Conservation (phyloP, 768 basidiomycete species). For the Mycena chlorophos region DNA sequence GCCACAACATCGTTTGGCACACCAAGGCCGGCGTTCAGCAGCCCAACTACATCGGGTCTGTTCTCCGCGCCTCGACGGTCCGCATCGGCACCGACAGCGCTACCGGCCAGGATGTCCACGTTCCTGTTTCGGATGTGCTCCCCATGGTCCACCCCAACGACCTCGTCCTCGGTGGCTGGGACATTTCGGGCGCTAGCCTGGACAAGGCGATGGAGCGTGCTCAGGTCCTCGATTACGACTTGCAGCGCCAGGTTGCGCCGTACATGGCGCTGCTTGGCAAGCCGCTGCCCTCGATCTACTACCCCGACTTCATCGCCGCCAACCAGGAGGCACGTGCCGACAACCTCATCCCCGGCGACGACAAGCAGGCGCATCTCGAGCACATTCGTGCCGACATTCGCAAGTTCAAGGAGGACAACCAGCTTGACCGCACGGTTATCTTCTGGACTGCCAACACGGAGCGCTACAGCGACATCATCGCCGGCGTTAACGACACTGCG, state of each 20-base stretch:
- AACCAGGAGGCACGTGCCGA: conserved; percentile 97
- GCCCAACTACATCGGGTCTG: conserved; percentile 97
- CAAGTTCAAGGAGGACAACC: conserved; percentile 81
- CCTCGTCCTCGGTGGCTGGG: conserved; percentile 97
- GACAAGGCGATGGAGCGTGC: conserved; percentile 94
- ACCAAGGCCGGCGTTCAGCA: conserved; percentile 90
- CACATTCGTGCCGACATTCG: conserved; percentile 92
- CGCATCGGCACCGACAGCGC: conserved; percentile 80
- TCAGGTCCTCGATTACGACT: conserved; percentile 92
- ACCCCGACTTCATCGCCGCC: conserved; percentile 96
- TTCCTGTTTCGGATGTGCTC: conserved; percentile 88
- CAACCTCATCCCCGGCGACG: conserved; percentile 80
- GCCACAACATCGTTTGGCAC: conserved; percentile 90
- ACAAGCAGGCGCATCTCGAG: conserved; percentile 92
- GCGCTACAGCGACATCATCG: conserved; percentile 92
- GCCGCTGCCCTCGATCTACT: conserved; percentile 94
- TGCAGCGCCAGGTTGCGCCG: conserved; percentile 92
- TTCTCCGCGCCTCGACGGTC: conserved; percentile 94
- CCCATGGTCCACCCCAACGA: conserved; percentile 99
- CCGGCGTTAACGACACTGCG: conserved; percentile 93
- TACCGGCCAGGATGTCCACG: conserved; percentile 86
- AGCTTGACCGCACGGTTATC: conserved; percentile 84
- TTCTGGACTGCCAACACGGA: conserved; percentile 99
- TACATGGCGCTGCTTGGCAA: conserved; percentile 77
- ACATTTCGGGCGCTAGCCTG: conserved; percentile 83